A percentile compares a stretch with the other conserved stretches of the same genome.
Conservation (phyloP, 2,329 filamentous ascomycete species). For the Elsinoe australis region DNA sequence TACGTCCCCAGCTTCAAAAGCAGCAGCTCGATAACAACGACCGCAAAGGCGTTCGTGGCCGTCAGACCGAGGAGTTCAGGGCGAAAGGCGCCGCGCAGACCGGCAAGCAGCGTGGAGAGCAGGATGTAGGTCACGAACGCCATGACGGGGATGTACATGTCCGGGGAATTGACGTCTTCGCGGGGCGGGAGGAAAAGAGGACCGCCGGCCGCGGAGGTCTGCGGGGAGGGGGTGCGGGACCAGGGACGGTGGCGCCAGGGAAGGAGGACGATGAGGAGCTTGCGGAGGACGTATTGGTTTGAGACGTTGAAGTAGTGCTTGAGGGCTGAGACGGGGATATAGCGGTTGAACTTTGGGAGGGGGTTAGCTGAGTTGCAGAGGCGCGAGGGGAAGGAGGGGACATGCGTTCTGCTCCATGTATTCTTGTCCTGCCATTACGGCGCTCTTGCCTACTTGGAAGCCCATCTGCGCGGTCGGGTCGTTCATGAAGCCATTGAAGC, state of each 20-base stretch:
- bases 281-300: constrained; percentile 91
- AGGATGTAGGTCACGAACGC: constrained; percentile 96
- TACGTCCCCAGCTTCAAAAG: constrained; percentile 88
- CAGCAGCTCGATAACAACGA: constrained; percentile 82
- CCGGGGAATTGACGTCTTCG: constrained; percentile 93
- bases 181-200: constrained; percentile 81
- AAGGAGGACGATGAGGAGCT: constrained; percentile 87
- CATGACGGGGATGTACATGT: constrained; percentile 99
- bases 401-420: constrained; percentile 91
- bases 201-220: constrained; percentile 42
- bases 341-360: constrained; percentile 57
- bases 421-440: constrained; percentile 84
- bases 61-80: constrained; percentile 88
- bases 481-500: constrained; percentile 89
- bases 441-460: constrained; percentile 86
- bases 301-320: constrained; percentile 99
- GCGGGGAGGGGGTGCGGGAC: constrained; percentile 77
- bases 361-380: constrained; percentile 7
- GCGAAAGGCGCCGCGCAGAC: constrained; percentile 83
- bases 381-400: too few species aligned
- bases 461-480: constrained; percentile 93
- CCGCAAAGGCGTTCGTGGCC: constrained; percentile 71
- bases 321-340: constrained; percentile 83
- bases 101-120: constrained; percentile 81
- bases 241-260: constrained; percentile 97